Conservation (phyloP, 1,139 yeast species). For the Lodderomyces parapsilosis region DNA sequence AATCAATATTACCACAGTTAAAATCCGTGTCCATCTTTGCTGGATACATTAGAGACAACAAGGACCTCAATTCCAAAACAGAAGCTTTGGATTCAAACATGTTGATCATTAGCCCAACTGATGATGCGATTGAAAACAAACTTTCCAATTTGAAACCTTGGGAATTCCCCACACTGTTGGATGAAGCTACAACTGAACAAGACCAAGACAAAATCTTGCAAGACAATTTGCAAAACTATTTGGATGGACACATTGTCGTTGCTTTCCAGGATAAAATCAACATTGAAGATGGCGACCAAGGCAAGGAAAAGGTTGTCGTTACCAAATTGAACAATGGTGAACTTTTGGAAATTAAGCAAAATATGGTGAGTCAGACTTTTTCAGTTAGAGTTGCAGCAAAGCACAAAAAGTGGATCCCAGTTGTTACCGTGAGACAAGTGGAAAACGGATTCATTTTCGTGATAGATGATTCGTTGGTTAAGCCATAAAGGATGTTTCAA, state of each 20-base stretch:
- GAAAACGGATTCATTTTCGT: slow-evolving; percentile 61
- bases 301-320: slow-evolving; percentile 19
- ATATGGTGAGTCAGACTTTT: slow-evolving; percentile 32
- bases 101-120: slow-evolving; percentile 61
- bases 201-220: slow-evolving; percentile 43
- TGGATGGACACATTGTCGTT: slow-evolving; percentile 51
- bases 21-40: slow-evolving; percentile 50
- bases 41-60: slow-evolving; percentile 54
- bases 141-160: slow-evolving; percentile 54
- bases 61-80: slow-evolving; percentile 41
- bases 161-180: slow-evolving; percentile 58
- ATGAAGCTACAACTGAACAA: slow-evolving; percentile 31
- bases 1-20: slow-evolving; percentile 44
- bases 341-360: slow-evolving; percentile 40
- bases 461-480: slow-evolving; percentile 42
- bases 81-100: slow-evolving; percentile 35
- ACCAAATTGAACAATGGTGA: slow-evolving; percentile 42
- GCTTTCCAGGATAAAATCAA: slow-evolving; percentile 22
- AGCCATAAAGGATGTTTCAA: slow-evolving; percentile 16
- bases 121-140: slow-evolving; percentile 46
- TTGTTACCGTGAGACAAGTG: slow-evolving; percentile 43
- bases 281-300: slow-evolving; percentile 15
- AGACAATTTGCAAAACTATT: slow-evolving; percentile 49
- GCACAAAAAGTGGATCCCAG: slow-evolving; percentile 36
- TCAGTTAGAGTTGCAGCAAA: slow-evolving; percentile 29